phyloP scores from a whole-genome alignment of 306 rosid species.

The Trifolium dubium region DNA sequence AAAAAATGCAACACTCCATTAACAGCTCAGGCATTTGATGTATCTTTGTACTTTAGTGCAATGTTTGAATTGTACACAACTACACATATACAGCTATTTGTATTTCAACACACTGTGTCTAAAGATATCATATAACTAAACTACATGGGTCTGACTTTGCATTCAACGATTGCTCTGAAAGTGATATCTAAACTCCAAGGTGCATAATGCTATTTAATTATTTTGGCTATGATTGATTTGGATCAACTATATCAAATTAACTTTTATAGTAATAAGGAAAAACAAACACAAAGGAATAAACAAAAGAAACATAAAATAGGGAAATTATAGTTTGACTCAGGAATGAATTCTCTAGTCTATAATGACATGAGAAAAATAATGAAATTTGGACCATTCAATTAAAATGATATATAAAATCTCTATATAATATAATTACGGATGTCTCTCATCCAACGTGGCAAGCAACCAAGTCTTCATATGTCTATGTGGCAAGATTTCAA shows the following conservation, averaged over 20 bases:
- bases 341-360: no score
- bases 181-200: constrained; percentile 37
- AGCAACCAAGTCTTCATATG: no score
- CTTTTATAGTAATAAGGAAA: no score
- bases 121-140: not conserved
- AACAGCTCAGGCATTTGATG: constrained; percentile 27
- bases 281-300: no score
- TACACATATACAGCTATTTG: not conserved
- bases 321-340: no score
- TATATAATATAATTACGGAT: no score
- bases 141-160: constrained; percentile 29
- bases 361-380: no score
- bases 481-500: no score
- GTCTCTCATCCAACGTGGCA: no score
- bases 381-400: no score
- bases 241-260: not conserved
- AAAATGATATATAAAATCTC: no score
- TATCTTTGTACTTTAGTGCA: constrained; percentile 34
- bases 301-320: no score
- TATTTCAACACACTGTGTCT: not conserved
- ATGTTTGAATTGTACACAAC: not conserved
- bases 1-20: constrained; percentile 15
- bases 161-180: constrained; percentile 22
- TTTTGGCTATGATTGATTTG: not conserved
- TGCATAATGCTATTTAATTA: not conserved